A percentile compares a stretch with the other conserved stretches of the same genome.
phyloP scores from a whole-genome alignment of 192 early-diverging fungal species.

The Geranomyces michiganensis region DNA sequence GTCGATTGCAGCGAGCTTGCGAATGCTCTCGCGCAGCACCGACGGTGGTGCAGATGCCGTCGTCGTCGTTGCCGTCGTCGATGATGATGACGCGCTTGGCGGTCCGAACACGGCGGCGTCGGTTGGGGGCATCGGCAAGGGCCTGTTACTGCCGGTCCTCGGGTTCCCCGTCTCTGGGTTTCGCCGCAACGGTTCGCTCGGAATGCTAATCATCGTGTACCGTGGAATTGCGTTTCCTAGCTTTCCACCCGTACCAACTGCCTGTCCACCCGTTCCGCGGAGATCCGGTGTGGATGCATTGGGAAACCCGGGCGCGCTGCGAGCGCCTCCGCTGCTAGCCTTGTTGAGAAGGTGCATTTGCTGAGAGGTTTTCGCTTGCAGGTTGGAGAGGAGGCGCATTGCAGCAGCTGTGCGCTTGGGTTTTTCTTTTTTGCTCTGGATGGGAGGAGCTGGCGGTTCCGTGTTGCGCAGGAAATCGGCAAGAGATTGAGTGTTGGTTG shows the following conservation, averaged over 20 bases:
- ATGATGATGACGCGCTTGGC: not conserved
- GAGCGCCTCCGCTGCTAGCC: not conserved
- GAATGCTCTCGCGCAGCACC: not conserved
- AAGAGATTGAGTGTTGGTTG: conserved; percentile 1
- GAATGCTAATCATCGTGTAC: conserved; percentile 30
- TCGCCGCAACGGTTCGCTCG: conserved; percentile 4
- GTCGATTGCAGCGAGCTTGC: not conserved
- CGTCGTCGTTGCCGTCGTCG: too few relatives aligned
- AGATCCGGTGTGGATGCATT: not conserved
- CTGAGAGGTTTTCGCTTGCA: conserved; percentile 4
- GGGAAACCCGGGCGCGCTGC: too few relatives aligned
- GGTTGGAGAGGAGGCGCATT: conserved; percentile 20
- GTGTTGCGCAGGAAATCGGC: conserved; percentile 19
- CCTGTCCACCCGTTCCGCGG: too few relatives aligned
- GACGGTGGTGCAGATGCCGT: not conserved
- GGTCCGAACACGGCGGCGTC: not conserved
- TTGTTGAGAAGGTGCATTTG: conserved; percentile 3
- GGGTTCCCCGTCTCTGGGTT: not conserved
- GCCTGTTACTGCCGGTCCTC: not conserved
- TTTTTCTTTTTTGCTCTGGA: not conserved
- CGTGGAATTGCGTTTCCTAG: not conserved
- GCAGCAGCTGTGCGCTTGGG: conserved; percentile 10
- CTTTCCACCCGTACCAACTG: too few relatives aligned
- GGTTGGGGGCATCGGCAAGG: not conserved
- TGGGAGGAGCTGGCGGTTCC: not conserved